phyloP scores from a whole-genome alignment of 1,284 basidiomycete species.

The Moniliophthora roreri region DNA sequence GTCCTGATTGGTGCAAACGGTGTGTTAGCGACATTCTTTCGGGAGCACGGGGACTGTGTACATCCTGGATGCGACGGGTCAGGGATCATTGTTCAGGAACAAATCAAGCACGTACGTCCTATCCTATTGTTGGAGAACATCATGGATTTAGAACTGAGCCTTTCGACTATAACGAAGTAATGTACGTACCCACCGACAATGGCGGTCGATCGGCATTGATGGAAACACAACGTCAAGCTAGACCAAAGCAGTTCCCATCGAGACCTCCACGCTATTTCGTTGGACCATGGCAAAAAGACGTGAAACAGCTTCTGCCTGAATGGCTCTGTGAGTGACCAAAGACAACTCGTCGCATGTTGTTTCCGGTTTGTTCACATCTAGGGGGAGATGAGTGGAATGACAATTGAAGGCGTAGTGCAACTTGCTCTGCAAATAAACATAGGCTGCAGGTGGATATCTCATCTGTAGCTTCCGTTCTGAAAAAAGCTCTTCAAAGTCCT shows the following conservation, averaged over 20 bases:
- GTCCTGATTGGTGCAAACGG: too few species aligned
- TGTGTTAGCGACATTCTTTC: too few species aligned
- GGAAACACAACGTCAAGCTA: neutral
- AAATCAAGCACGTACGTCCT: too few species aligned
- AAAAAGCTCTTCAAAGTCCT: constrained; percentile 4
- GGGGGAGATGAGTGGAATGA: neutral
- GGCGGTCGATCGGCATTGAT: too few species aligned
- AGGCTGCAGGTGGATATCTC: neutral
- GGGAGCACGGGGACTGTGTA: too few species aligned
- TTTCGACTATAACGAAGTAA: too few species aligned
- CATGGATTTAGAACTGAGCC: too few species aligned
- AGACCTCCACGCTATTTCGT: neutral
- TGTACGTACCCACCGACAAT: too few species aligned
- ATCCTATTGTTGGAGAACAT: too few species aligned
- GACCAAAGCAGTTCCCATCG: neutral
- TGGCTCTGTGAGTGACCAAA: neutral
- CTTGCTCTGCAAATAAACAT: constrained; percentile 6
- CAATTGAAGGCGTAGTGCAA: too few species aligned
- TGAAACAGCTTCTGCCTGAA: neutral
- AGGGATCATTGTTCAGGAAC: too few species aligned
- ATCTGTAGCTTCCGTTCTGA: neutral
- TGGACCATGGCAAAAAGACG: neutral
- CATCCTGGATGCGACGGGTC: too few species aligned
- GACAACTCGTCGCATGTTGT: neutral
- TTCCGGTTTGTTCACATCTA: neutral